Base-by-base conservation (phyloP, 2,329 filamentous ascomycete species). In the Colletotrichum spaethianum region DNA sequence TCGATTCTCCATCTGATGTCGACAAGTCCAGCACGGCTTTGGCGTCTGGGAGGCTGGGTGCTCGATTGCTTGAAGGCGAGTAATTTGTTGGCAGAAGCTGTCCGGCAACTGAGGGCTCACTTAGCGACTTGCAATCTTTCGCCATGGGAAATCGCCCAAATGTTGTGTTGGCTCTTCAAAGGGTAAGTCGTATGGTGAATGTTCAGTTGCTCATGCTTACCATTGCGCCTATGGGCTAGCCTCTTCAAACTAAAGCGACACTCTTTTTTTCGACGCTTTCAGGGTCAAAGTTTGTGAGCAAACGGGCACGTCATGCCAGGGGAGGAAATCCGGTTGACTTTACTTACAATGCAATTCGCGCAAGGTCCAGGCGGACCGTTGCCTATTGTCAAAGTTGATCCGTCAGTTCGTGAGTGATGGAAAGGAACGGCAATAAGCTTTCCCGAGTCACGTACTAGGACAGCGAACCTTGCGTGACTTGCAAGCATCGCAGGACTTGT, bases 381-480 rank as follows among this genome's bases (percentile, higher is more conserved):
- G 46, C 72, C 72, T 74, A 9, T 23, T 20, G 40, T n/a, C 11
- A 18, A 9, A 18, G 36, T 33, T 6, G n/a, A n/a, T n/a, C n/a
- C n/a, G n/a, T n/a, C n/a, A n/a, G n/a, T n/a, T n/a, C n/a, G n/a
- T n/a, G n/a, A n/a, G n/a, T n/a, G 33, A 33, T 3, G 33, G 33
- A 33, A 5, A 33, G 33, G 33, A 6, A 6, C 33, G 33, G 33
- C 5, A 55, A 11, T 40, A 23, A 33, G n/a, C n/a, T n/a, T n/a
- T n/a, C n/a, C n/a, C n/a, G n/a, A n/a, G n/a, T n/a, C n/a, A 74
- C 78, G 62, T 77, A 83, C 82, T 79, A 28, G 78, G 77, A 73
- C 82, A 84, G 63, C 82, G 80, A 23, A 84, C 82, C 74, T 84
- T 84, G 52, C 82, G 80, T 23, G 75, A 70, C 74, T 83, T 83